Percentiles rank a stretch among this genome's conserved stretches.
Conservation (phyloP, 2,329 filamentous ascomycete species). For the Harringtonia aguacate region DNA sequence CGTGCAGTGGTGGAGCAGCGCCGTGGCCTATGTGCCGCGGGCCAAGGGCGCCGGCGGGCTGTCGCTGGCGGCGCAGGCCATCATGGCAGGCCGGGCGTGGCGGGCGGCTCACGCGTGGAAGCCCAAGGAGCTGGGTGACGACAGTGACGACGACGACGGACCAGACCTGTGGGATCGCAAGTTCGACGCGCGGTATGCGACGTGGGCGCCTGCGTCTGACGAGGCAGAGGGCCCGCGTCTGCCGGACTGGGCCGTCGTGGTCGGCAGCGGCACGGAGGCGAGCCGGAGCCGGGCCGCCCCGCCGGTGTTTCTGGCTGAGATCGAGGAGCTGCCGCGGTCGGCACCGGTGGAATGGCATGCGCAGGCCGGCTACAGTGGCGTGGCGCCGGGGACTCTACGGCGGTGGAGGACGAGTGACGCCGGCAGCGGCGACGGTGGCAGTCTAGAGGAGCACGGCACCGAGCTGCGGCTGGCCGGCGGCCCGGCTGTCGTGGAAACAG, state of each 20-base stretch:
- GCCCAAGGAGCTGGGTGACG: slow-evolving; percentile 17
- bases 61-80: slow-evolving; percentile 21
- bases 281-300: slow-evolving; percentile 39
- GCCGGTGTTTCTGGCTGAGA: slow-evolving; percentile 64
- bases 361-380: slow-evolving; percentile 44
- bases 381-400: slow-evolving; percentile 8
- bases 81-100: slow-evolving; percentile 38
- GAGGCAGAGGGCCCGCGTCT: slow-evolving; percentile 19
- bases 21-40: slow-evolving; percentile 60
- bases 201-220: slow-evolving; percentile 25
- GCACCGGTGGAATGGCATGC: slow-evolving; percentile 79
- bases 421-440: not conserved
- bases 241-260: slow-evolving; percentile 41
- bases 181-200: slow-evolving; percentile 42
- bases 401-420: not conserved
- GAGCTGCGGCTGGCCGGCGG: too few species aligned
- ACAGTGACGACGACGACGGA: slow-evolving; percentile 36
- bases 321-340: slow-evolving; percentile 63
- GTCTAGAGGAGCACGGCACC: not conserved
- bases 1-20: slow-evolving; percentile 65
- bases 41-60: slow-evolving; percentile 11
- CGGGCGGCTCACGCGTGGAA: slow-evolving; percentile 27
- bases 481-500: not conserved
- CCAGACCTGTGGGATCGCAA: slow-evolving; percentile 60
- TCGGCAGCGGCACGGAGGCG: not conserved